Percentiles rank a stretch among this genome's conserved stretches.
Conservation (phyloP, 106 monocot species). For the Dendrobium huoshanense region DNA sequence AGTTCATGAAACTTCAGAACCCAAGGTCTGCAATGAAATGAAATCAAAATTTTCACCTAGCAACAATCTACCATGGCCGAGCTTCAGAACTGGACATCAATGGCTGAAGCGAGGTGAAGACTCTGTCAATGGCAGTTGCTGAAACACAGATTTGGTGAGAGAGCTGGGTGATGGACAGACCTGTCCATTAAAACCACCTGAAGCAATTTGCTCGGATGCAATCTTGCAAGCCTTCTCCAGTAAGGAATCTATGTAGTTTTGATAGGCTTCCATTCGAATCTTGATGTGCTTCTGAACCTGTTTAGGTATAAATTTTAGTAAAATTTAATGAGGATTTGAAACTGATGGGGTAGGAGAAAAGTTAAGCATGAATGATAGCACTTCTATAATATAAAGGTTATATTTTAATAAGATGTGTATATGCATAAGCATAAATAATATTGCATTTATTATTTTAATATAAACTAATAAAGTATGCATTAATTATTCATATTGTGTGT, state of each 20-base stretch:
- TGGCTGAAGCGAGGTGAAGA: conserved; percentile 19
- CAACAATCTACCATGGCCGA: neutral
- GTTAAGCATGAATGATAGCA: too few relatives aligned
- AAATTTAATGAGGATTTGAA: neutral
- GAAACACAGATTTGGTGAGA: conserved; percentile 36
- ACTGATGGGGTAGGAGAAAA: neutral
- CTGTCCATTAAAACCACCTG: conserved; percentile 21
- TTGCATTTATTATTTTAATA: too few relatives aligned
- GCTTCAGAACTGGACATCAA: conserved; percentile 6
- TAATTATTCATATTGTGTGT: too few relatives aligned
- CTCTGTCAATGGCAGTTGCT: conserved; percentile 38
- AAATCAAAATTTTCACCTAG: neutral
- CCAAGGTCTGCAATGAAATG: neutral
- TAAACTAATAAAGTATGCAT: too few relatives aligned
- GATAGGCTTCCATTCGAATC: conserved; percentile 77
- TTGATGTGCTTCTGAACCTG: conserved; percentile 96
- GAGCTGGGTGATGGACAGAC: conserved; percentile 24
- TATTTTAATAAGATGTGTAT: too few relatives aligned
- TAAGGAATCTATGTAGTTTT: conserved; percentile 71
- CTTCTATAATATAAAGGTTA: too few relatives aligned
- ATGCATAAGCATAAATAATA: too few relatives aligned
- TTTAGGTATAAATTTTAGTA: neutral
- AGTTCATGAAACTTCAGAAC: neutral
- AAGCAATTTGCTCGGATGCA: conserved; percentile 77
- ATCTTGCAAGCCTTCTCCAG: conserved; percentile 82